A percentile compares a stretch with the other conserved stretches of the same genome.
phyloP scores from a whole-genome alignment of 371 early-diverging fungal species.

The Mortierella sp. region DNA sequence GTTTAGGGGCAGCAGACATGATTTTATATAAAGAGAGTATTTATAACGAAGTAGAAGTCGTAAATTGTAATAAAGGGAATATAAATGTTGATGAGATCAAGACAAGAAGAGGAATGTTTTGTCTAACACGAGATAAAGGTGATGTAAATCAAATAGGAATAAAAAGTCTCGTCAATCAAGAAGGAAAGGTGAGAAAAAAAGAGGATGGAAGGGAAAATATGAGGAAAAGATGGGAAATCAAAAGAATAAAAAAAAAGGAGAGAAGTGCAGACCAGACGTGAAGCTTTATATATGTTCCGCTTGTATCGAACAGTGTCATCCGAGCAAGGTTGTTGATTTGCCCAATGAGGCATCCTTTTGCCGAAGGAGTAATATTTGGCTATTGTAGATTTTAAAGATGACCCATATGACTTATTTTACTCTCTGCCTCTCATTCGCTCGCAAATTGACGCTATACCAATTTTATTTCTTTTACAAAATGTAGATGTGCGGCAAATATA shows the following conservation, averaged over 20 bases:
- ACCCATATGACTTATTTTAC: constrained; percentile 20
- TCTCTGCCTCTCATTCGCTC: constrained; percentile 2
- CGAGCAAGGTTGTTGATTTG: not conserved
- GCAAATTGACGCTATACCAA: not conserved
- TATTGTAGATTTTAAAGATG: constrained; percentile 1
- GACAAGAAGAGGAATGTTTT: constrained; percentile 2
- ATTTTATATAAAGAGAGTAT: not conserved
- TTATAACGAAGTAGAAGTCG: not conserved
- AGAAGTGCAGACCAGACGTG: not conserved
- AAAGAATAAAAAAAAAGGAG: constrained; percentile 12
- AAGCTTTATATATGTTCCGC: not conserved
- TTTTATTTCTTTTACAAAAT: no score
- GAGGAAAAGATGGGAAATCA: not conserved
- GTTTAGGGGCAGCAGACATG: constrained; percentile 25
- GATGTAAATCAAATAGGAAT: constrained; percentile 23
- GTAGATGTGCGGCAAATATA: constrained; percentile 6
- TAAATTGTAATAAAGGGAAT: not conserved
- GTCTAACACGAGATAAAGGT: not conserved
- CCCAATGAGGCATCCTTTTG: constrained; percentile 29
- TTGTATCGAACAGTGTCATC: constrained; percentile 6
- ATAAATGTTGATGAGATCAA: not conserved
- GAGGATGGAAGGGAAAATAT: constrained; percentile 8
- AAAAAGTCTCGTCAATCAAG: not conserved
- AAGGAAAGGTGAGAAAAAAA: constrained; percentile 11
- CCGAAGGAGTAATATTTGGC: constrained; percentile 11